phyloP scores from a whole-genome alignment of 1,284 basidiomycete species.

The Malassezia vespertilionis region DNA sequence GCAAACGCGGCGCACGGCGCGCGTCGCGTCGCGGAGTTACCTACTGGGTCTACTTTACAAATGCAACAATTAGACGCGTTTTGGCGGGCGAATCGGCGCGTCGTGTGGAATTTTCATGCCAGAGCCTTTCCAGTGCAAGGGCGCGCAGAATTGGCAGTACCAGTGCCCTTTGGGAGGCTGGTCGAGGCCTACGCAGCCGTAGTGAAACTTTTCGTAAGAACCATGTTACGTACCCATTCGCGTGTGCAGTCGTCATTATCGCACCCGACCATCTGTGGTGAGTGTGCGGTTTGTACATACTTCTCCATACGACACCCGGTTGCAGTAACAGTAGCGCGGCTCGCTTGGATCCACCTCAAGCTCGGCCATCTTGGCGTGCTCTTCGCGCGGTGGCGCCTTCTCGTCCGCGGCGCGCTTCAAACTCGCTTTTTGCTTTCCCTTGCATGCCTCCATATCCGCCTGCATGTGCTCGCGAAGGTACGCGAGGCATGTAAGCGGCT shows the following conservation, averaged over 20 bases:
- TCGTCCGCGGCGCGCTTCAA: slow-evolving; percentile 21
- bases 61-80: not conserved
- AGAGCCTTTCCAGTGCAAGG: slow-evolving; percentile 29
- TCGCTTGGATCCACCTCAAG: slow-evolving; percentile 49
- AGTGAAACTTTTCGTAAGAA: slow-evolving; percentile 30
- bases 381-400: slow-evolving; percentile 22
- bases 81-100: slow-evolving; percentile 9
- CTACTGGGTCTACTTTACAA: too few species aligned
- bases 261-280: slow-evolving; percentile 32
- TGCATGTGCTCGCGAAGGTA: slow-evolving; percentile 12
- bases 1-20: not conserved
- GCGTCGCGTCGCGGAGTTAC: slow-evolving; percentile 1
- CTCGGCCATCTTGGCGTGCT: slow-evolving; percentile 20
- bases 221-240: slow-evolving; percentile 46
- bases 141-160: slow-evolving; percentile 46
- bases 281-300: slow-evolving; percentile 25
- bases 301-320: slow-evolving; percentile 50
- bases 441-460: not conserved
- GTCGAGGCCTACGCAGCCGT: slow-evolving; percentile 33
- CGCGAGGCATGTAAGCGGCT: slow-evolving; percentile 13
- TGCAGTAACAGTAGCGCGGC: slow-evolving; percentile 52
- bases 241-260: slow-evolving; percentile 52
- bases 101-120: slow-evolving; percentile 24
- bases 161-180: slow-evolving; percentile 30
- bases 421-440: not conserved